Evolutionary conservation across 2,329 filamentous ascomycete species (phyloP), one percentile per base, ranked within the genome.

Genomic region (Dryadomyces sulphureus): DNA sequence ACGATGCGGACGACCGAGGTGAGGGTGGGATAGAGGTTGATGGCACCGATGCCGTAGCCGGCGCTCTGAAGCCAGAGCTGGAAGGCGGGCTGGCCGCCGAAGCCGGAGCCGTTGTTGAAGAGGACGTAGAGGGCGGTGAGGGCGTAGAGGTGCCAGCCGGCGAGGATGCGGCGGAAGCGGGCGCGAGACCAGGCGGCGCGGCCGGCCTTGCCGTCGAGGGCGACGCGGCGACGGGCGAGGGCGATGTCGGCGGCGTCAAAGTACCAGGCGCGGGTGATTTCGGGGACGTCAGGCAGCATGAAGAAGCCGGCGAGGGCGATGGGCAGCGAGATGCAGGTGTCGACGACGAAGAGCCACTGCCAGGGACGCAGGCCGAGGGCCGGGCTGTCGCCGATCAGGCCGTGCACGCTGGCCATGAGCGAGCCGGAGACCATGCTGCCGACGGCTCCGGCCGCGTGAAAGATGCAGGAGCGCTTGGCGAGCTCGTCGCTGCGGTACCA

Each of bases 81-180:
- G 51, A 81, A 81, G 0, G 73, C 67, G 0, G 78, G 77, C 55
- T 75, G 71, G 12, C 62, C 54, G 17, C 61, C 64, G 21, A 50
- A 51, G 25, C 47, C 52, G 38, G 17, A 25, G 2, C 69, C 75
- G 53, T 83, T 82, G 58, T 79, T 80, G 63, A 81, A 82, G 38
- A 73, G 69, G 55, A 81, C 66, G 55, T 82, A 83, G 1, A 81
- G 58, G 0, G 73, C 46, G 0, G 68, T 68, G 3, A 84, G 61
- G 0, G 70, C 52, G 46, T 78, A 83, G 1, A 83, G 73, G 50
- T 79, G 78, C 79, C 79, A 83, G 6, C 71, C 73, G 0, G 66
- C 65, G 47, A 81, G 72, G 17, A 82, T 81, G 53, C 70, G 73
- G 57, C 66, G 68, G 35, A 82, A 54, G 58, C 78, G 81, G 60